A percentile compares a stretch with the other conserved stretches of the same genome.
Evolutionary conservation across 2,329 filamentous ascomycete species (phyloP).

Genomic region (Arthrobotrys conoides): DNA sequence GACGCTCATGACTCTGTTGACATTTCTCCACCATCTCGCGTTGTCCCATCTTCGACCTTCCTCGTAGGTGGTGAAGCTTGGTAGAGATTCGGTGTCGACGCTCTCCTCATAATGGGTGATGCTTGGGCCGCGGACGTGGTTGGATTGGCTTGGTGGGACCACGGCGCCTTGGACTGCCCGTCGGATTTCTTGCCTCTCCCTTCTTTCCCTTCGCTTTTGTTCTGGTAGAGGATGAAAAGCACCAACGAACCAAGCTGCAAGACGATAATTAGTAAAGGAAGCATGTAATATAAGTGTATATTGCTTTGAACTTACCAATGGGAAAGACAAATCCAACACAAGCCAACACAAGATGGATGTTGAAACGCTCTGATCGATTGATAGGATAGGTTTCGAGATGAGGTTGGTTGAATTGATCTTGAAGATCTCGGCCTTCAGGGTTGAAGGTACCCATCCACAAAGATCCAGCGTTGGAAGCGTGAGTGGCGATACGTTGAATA

Average conservation of each 20-base stretch:
- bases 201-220: slow-evolving; percentile 47
- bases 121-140: slow-evolving; percentile 55
- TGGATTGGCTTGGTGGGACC: slow-evolving; percentile 39
- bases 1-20: slow-evolving; percentile 63
- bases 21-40: slow-evolving; percentile 63
- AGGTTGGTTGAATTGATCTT: slow-evolving; percentile 61
- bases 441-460: slow-evolving; percentile 60
- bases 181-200: slow-evolving; percentile 60
- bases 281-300: slow-evolving; percentile 22
- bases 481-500: slow-evolving; percentile 51
- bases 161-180: slow-evolving; percentile 39
- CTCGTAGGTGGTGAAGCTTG: slow-evolving; percentile 59
- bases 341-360: slow-evolving; percentile 63
- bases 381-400: slow-evolving; percentile 63
- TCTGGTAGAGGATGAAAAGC: slow-evolving; percentile 54
- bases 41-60: slow-evolving; percentile 61
- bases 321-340: slow-evolving; percentile 64
- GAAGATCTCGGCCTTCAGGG: slow-evolving; percentile 59
- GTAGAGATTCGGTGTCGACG: slow-evolving; percentile 60
- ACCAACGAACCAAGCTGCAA: slow-evolving; percentile 56
- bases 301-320: slow-evolving; percentile 61
- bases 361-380: slow-evolving; percentile 61
- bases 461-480: slow-evolving; percentile 47
- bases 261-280: slow-evolving; percentile 35
- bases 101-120: slow-evolving; percentile 55